Evolutionary conservation across 371 early-diverging fungal genomes (phyloP).

Genomic region (Rhizopus delemar): DNA sequence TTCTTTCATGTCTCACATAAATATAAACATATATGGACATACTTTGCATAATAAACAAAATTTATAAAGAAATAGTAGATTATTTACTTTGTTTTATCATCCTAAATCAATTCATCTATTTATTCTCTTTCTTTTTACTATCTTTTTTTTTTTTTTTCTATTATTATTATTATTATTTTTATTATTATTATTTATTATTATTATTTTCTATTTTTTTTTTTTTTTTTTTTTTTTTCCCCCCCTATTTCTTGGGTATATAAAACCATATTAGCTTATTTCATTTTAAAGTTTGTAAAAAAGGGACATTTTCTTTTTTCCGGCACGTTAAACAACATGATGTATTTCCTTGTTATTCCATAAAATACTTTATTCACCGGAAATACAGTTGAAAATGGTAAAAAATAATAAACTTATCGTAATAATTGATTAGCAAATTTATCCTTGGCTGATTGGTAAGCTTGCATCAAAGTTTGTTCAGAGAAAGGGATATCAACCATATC

Average conservation of each 20-base stretch:
- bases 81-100: no score
- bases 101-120: no score
- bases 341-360: background rate
- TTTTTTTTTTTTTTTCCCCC: no score
- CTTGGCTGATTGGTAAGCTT: conserved; percentile 88
- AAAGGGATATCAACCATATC: conserved; percentile 82
- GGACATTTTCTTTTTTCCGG: background rate
- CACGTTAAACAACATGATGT: background rate
- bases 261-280: no score
- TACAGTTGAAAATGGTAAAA: background rate
- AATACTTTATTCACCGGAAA: background rate
- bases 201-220: no score
- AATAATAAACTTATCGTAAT: conserved; percentile 54
- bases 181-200: no score
- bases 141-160: no score
- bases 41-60: no score
- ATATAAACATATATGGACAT: background rate
- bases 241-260: no score
- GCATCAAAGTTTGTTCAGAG: conserved; percentile 88
- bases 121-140: no score
- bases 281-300: background rate
- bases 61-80: no score
- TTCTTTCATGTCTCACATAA: background rate
- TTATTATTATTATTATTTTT: no score
- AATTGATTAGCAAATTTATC: conserved; percentile 83